Percentiles rank a stretch among this genome's conserved stretches.
These are phyloP conservation scores for Epichloe glyceriae DNA, from an alignment of 2,329 filamentous ascomycete species.

Conservation along the genomic window DNA sequence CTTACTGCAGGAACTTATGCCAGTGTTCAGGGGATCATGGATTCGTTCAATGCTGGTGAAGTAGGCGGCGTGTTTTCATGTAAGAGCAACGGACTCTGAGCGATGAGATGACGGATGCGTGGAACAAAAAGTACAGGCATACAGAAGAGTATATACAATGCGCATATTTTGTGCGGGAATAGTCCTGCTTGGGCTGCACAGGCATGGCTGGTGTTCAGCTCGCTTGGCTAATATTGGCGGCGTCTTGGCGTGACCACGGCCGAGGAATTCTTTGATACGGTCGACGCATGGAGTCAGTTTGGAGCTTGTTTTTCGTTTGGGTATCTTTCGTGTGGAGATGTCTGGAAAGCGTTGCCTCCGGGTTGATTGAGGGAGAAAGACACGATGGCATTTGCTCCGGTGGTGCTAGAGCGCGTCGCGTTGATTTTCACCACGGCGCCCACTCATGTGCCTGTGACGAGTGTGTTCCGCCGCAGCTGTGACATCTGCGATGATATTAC, in stretches of 20 bases:
- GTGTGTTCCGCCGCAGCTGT: too few relatives aligned
- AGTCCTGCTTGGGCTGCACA: background rate
- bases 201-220: background rate
- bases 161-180: background rate
- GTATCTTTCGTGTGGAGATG: background rate
- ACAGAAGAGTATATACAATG: background rate
- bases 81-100: conserved; percentile 49
- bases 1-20: conserved; percentile 71
- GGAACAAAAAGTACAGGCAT: background rate
- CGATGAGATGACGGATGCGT: background rate
- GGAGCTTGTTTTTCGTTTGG: background rate
- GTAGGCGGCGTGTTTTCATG: conserved; percentile 69
- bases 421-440: background rate
- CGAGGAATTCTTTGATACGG: background rate
- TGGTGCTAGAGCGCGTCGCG: background rate
- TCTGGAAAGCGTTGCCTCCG: background rate
- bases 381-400: too few relatives aligned
- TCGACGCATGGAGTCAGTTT: background rate
- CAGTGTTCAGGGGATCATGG: conserved; percentile 60
- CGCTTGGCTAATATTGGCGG: background rate
- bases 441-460: too few relatives aligned
- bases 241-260: background rate
- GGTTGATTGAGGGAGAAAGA: background rate
- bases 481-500: too few relatives aligned
- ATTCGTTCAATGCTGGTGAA: conserved; percentile 50